Evolutionary conservation across 345 rosid species (phyloP).

Genomic region (Raphanus raphanistrum): DNA sequence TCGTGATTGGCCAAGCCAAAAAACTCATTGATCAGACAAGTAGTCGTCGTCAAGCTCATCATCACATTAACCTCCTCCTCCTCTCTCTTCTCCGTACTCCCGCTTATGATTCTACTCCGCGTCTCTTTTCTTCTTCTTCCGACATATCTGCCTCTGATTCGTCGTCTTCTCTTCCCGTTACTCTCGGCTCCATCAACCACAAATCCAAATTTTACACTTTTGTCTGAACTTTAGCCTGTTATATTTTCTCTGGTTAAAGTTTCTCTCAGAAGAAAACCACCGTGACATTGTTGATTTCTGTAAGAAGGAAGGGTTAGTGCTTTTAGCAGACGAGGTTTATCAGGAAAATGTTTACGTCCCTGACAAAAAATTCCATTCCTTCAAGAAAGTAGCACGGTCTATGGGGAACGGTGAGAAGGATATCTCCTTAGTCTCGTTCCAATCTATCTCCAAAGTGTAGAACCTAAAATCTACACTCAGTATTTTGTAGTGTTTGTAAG

Average conservation of each 20-base stretch:
- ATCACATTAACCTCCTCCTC: background rate
- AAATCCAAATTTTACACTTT: background rate
- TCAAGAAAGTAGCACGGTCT: constrained; percentile 84
- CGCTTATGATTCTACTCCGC: background rate
- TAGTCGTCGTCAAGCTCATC: background rate
- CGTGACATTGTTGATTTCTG: constrained; percentile 76
- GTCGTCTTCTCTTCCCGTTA: background rate
- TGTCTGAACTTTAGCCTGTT: constrained; percentile 1
- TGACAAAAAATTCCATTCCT: constrained; percentile 83
- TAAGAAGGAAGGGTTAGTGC: constrained; percentile 88
- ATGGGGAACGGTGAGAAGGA: constrained; percentile 86
- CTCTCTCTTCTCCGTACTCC: background rate
- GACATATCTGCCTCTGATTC: background rate
- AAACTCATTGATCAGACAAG: background rate
- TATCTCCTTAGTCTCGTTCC: constrained; percentile 76
- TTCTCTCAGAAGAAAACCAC: constrained; percentile 88
- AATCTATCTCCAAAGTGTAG: constrained; percentile 58
- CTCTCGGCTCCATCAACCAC: background rate
- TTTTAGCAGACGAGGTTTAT: constrained; percentile 94
- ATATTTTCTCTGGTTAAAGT: constrained; percentile 42
- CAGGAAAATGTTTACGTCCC: constrained; percentile 92
- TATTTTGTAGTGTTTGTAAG: too few species aligned
- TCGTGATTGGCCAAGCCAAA: background rate
- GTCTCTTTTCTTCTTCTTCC: background rate
- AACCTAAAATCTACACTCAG: too few species aligned